Percentiles rank a stretch among this genome's conserved stretches.
Evolutionary conservation across 2,329 filamentous ascomycete genomes (phyloP).

Genomic region (Claviceps pazoutovae): DNA sequence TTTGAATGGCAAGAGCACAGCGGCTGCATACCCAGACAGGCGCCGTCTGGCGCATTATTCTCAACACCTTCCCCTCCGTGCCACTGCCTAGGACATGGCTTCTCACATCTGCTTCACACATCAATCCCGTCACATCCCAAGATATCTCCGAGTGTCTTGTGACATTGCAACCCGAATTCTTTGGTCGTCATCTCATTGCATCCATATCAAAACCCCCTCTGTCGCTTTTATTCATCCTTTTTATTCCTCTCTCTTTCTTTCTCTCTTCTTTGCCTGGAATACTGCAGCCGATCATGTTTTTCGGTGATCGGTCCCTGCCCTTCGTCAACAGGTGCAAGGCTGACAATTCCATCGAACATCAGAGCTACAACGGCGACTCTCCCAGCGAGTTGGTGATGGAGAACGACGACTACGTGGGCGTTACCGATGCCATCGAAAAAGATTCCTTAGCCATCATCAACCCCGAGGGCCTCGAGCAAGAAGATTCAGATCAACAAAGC

Average conservation of each 20-base stretch:
- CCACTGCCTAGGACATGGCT: not conserved
- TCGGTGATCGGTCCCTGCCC: constrained; percentile 10
- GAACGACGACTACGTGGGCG: constrained; percentile 39
- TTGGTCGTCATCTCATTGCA: not conserved
- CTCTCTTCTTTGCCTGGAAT: constrained; percentile 4
- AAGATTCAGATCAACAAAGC: constrained; percentile 28
- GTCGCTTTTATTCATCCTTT: too few relatives aligned
- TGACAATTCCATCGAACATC: constrained; percentile 13
- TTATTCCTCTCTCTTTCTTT: constrained; percentile 2
- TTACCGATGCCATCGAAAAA: constrained; percentile 33
- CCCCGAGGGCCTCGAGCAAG: constrained; percentile 34
- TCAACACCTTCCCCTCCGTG: not conserved
- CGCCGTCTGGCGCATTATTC: not conserved
- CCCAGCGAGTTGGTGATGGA: constrained; percentile 45
- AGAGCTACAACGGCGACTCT: constrained; percentile 41
- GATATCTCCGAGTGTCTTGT: not conserved
- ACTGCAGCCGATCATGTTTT: constrained; percentile 9
- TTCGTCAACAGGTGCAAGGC: constrained; percentile 9
- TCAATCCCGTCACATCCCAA: not conserved
- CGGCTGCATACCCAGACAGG: not conserved
- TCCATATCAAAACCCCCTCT: too few relatives aligned
- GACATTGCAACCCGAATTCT: not conserved
- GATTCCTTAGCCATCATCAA: constrained; percentile 41
- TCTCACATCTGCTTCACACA: not conserved
- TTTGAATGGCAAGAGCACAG: not conserved